Percentiles rank a stretch among this genome's conserved stretches.
Conservation (phyloP, 129 eudicot genomes). For the Smallanthus sonchifolius region DNA sequence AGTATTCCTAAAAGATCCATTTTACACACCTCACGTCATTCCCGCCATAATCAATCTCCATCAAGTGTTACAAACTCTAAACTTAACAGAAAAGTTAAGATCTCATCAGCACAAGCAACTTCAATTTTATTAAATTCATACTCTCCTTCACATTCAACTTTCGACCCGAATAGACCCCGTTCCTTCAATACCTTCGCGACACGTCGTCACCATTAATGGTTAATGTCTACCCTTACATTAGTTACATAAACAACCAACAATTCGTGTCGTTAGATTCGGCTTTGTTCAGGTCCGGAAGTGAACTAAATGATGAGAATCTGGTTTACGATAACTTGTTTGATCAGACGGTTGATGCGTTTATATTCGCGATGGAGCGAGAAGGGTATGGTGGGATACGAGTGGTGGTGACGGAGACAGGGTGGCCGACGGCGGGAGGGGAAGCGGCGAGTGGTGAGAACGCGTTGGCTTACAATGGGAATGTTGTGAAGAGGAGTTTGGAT, state of each 20-base stretch:
- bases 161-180: slow-evolving; percentile 36
- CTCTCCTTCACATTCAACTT: slow-evolving; percentile 62
- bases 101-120: slow-evolving; percentile 63
- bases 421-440: slow-evolving; percentile 66
- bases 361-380: slow-evolving; percentile 62
- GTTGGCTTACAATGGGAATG: slow-evolving; percentile 60
- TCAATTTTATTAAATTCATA: slow-evolving; percentile 50
- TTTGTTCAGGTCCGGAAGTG: slow-evolving; percentile 37
- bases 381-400: slow-evolving; percentile 56
- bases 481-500: slow-evolving; percentile 44
- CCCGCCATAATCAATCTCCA: slow-evolving; percentile 55
- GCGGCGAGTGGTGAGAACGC: slow-evolving; percentile 65
- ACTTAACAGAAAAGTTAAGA: slow-evolving; percentile 40
- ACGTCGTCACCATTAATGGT: slow-evolving; percentile 68
- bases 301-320: slow-evolving; percentile 29
- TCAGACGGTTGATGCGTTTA: slow-evolving; percentile 58
- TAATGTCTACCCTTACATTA: slow-evolving; percentile 72
- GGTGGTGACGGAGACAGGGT: slow-evolving; percentile 82
- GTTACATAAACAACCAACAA: slow-evolving; percentile 47
- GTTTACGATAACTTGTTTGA: slow-evolving; percentile 64
- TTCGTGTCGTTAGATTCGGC: slow-evolving; percentile 51
- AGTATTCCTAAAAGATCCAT: slow-evolving; percentile 50
- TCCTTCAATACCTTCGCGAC: slow-evolving; percentile 45
- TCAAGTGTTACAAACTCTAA: slow-evolving; percentile 56
- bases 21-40: slow-evolving; percentile 40